phyloP scores from a whole-genome alignment of 139 green algal genomes.

The Medakamo hakoo region DNA sequence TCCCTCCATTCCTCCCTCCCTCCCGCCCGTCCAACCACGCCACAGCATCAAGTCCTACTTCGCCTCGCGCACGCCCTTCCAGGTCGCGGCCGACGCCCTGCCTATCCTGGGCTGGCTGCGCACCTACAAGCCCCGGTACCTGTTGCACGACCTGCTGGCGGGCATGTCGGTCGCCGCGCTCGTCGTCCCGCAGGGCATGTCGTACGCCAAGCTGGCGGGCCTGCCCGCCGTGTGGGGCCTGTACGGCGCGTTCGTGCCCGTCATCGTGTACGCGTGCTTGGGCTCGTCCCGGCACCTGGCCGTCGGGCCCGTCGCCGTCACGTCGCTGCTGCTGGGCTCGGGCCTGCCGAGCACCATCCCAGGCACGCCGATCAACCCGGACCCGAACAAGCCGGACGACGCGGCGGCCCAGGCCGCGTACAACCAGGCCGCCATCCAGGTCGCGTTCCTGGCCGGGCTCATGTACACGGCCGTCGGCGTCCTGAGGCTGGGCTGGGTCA shows the following conservation, averaged over 20 bases:
- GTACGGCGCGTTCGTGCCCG: constrained; percentile 69
- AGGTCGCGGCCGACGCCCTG: constrained; percentile 29
- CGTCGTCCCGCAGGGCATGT: constrained; percentile 60
- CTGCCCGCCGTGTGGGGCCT: constrained; percentile 64
- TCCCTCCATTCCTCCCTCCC: no score
- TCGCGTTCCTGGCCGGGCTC: constrained; percentile 52
- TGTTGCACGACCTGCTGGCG: constrained; percentile 43
- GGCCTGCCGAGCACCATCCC: constrained; percentile 9
- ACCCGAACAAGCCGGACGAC: constrained; percentile 37
- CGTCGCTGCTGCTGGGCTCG: constrained; percentile 30
- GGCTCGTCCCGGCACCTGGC: constrained; percentile 49
- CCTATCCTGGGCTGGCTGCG: constrained; percentile 42
- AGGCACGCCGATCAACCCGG: constrained; percentile 4
- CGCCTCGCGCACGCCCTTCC: constrained; percentile 3
- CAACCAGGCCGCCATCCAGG: constrained; percentile 32
- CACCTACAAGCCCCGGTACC: constrained; percentile 23
- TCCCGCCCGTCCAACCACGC: background rate
- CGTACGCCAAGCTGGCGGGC: constrained; percentile 51
- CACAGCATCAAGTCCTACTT: background rate
- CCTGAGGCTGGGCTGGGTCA: constrained; percentile 63
- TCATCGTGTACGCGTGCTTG: constrained; percentile 56
- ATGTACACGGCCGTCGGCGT: constrained; percentile 59
- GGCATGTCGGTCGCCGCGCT: constrained; percentile 54
- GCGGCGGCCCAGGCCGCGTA: constrained; percentile 19
- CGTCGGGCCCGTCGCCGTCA: constrained; percentile 52